These are phyloP conservation scores for bread wheat (Triticum aestivum) DNA, from an alignment of 176 grass and related monocot genomes.

Conservation along the genomic window IWGSC_CS_RefSeq_v2.1 NC_057814.1:619541105-619541604, in stretches of 20 bases:
- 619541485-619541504: too few species aligned
- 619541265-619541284: background rate
- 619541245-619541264: background rate
- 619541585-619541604: background rate
- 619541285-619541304: conserved; percentile 15
- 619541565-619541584: background rate
- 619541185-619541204: background rate
- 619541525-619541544: background rate
- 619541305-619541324: background rate
- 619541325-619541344: background rate
- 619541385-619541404: too few species aligned
- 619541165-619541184: background rate
- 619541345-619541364: background rate
- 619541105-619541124: background rate
- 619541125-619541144: background rate
- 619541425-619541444: too few species aligned
- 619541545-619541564: background rate
- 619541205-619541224: background rate
- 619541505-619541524: background rate
- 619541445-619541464: too few species aligned
- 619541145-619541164: background rate
- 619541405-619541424: too few species aligned
- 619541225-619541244: conserved; percentile 7
- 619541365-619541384: too few species aligned
- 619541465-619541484: too few species aligned